A percentile compares a stretch with the other conserved stretches of the same genome.
Conservation (phyloP, 2,329 filamentous ascomycete genomes). For the Calonectria fujianensis region DNA sequence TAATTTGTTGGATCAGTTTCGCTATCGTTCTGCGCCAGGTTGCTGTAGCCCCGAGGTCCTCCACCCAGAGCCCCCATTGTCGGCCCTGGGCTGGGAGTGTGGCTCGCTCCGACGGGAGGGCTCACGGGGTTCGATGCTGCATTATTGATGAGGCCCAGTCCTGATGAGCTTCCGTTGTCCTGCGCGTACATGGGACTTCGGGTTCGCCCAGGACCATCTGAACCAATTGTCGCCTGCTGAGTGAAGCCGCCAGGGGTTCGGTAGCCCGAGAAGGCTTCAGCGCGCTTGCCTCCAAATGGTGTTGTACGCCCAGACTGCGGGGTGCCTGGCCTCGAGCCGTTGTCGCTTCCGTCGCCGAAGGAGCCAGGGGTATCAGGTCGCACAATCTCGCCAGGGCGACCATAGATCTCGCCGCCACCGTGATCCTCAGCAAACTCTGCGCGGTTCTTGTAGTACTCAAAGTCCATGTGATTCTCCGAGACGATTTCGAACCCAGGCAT, state of each 20-base stretch:
- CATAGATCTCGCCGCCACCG: constrained; percentile 84
- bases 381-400: constrained; percentile 74
- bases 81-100: constrained; percentile 60
- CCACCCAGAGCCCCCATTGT: constrained; percentile 73
- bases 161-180: constrained; percentile 72
- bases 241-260: constrained; percentile 51
- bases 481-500: constrained; percentile 92
- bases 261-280: constrained; percentile 58
- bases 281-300: constrained; percentile 59
- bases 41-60: constrained; percentile 76
- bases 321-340: constrained; percentile 70
- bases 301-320: constrained; percentile 61
- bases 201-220: constrained; percentile 57
- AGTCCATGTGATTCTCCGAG: constrained; percentile 89
- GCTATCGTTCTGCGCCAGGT: constrained; percentile 73
- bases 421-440: constrained; percentile 91
- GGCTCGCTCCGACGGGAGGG: constrained; percentile 54
- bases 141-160: constrained; percentile 71
- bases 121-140: constrained; percentile 71
- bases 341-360: constrained; percentile 65
- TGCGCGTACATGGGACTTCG: constrained; percentile 71
- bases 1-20: constrained; percentile 68
- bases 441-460: constrained; percentile 92
- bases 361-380: constrained; percentile 78
- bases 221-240: constrained; percentile 49